phyloP scores from a whole-genome alignment of 2,329 filamentous ascomycete species.

The Colletotrichum neosansevieriae region DNA sequence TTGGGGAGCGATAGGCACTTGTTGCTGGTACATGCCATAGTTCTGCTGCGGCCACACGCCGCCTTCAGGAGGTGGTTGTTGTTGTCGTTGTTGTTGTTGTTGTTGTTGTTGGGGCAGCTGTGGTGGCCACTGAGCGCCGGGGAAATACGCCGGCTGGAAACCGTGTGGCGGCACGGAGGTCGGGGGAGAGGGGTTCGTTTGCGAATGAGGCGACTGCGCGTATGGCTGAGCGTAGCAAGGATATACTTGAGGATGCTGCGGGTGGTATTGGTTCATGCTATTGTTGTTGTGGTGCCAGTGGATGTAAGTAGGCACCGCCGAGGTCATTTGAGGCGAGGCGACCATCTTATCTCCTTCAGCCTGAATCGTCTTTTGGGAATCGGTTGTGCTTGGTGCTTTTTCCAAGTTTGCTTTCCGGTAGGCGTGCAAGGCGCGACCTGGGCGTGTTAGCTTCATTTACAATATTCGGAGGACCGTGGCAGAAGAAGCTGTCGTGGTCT shows the following conservation, averaged over 20 bases:
- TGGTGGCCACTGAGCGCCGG: constrained; percentile 33
- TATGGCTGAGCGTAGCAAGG: constrained; percentile 39
- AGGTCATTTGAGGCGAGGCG: constrained; percentile 40
- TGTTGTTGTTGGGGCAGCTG: constrained; percentile 26
- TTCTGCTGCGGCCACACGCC: constrained; percentile 39
- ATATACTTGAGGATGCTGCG: constrained; percentile 35
- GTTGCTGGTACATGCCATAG: constrained; percentile 42
- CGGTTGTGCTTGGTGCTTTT: constrained; percentile 36
- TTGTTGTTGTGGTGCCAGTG: constrained; percentile 32
- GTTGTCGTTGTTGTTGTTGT: constrained; percentile 1
- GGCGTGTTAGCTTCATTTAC: constrained; percentile 2
- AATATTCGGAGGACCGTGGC: neutral
- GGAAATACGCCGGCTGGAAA: constrained; percentile 36
- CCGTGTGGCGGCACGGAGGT: constrained; percentile 32
- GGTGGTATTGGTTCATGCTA: constrained; percentile 27
- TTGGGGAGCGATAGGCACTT: constrained; percentile 41
- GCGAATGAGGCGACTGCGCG: constrained; percentile 37
- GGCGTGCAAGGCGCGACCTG: constrained; percentile 39
- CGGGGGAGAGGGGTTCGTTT: constrained; percentile 33
- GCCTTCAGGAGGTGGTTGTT: constrained; percentile 33
- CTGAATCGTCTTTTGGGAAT: constrained; percentile 32
- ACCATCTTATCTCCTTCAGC: constrained; percentile 39
- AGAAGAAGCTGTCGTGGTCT: neutral
- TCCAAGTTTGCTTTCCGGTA: constrained; percentile 31
- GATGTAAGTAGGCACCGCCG: constrained; percentile 33